Base-by-base conservation (phyloP, 2,329 filamentous ascomycete species). In the Monosporascus cannonballus region DNA sequence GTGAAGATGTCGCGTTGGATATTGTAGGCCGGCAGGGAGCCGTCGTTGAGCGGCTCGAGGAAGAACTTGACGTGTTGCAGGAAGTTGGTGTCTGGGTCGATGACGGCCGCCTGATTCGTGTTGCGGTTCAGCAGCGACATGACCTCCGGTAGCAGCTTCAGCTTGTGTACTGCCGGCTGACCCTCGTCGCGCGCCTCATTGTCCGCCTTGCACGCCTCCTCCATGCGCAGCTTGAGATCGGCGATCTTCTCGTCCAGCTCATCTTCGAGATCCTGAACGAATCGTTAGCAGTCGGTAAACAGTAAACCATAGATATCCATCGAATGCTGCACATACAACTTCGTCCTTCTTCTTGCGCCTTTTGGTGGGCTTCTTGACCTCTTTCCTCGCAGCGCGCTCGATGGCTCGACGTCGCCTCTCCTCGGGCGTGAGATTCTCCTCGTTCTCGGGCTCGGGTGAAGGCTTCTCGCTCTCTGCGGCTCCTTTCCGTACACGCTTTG, bases 1-100 rank as follows among this genome's bases (percentile, higher is more conserved):
- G 83, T 82, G 69, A 99, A 94, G 44, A 99, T 83, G 68, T 97
- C 92, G 56, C 92, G 90, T 74, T 99, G 94, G 60, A 99, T 97
- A 67, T 94, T 94, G 74, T 96, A 99, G 30, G 94, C 93, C 0
- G 94, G 94, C 48, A 99, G 80, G 55, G 90, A 93, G 53, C 93
- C 94, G 67, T 97, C 93, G 63, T 93, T 91, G 46, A 97, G 80
- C 1, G 94, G 94, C 69, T 99, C 94, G 22, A 99, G 81, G 79
- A 97, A 97, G 79, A 96, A 97, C 67, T 93, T 91, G 65, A 99
- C 90, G 15, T 92, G 89, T 71, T 96, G 90, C 39, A 99, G 76
- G 57, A 99, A 87, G 73, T 97, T 96, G 66, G 88, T 95, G 66
- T 99, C 94, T 0, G 93, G 93, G 61, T 96, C 93, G 41, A 96